Conservation (phyloP, 2,329 filamentous ascomycete species). For the Colletotrichum truncatum region DNA sequence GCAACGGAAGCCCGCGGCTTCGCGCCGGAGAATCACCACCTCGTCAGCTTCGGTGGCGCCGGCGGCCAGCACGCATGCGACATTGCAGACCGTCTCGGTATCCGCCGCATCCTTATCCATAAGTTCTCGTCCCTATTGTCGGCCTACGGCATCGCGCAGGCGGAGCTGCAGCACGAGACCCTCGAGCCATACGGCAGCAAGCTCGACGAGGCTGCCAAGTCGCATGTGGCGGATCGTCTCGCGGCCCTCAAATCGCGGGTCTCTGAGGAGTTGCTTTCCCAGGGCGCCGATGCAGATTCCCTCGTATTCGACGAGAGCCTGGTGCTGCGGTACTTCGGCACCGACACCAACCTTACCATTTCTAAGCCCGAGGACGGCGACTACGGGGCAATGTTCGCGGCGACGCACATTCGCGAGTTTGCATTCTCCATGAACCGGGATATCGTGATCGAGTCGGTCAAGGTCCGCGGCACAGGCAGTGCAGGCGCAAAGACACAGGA, state of each 20-base stretch:
- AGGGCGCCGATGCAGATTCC: conserved; percentile 49
- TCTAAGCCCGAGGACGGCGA: conserved; percentile 36
- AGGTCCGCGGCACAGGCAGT: conserved; percentile 38
- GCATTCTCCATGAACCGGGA: conserved; percentile 26
- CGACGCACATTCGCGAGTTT: conserved; percentile 25
- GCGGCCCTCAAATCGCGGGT: conserved; percentile 40
- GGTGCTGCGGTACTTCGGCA: conserved; percentile 45
- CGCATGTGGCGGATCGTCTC: conserved; percentile 35
- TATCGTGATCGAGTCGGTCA: conserved; percentile 21
- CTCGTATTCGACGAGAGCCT: conserved; percentile 47
- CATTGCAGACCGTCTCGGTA: conserved; percentile 50
- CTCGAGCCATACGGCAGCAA: conserved; percentile 42
- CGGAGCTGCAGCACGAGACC: conserved; percentile 47
- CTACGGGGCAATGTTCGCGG: conserved; percentile 31
- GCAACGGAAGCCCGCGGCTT: conserved; percentile 69
- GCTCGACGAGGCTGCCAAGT: conserved; percentile 18
- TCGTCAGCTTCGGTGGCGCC: conserved; percentile 71
- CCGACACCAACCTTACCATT: conserved; percentile 45
- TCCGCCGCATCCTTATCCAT: conserved; percentile 52
- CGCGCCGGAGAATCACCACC: conserved; percentile 41
- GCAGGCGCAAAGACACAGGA: conserved; percentile 25
- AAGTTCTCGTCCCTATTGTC: conserved; percentile 50
- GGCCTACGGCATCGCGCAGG: conserved; percentile 53
- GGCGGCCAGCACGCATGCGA: conserved; percentile 69
- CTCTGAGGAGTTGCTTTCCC: conserved; percentile 45